A percentile compares a stretch with the other conserved stretches of the same genome.
These are phyloP conservation scores for Pyrenophora teres DNA, from an alignment of 2,329 filamentous ascomycete species.

Conservation along the genomic window DNA sequence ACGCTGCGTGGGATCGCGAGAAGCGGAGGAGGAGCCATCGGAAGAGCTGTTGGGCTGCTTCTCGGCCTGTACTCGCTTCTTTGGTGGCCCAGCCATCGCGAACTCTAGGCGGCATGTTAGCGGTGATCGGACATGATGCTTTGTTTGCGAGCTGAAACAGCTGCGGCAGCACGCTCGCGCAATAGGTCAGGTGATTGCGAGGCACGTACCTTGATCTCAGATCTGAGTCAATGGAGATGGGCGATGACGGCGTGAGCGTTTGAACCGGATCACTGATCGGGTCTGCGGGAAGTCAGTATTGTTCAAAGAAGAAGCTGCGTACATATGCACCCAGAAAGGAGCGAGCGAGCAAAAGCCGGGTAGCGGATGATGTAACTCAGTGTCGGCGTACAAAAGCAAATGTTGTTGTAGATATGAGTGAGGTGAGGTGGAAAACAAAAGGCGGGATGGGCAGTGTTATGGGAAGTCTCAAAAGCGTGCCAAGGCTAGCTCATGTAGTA, in stretches of 20 bases:
- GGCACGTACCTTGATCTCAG: constrained; percentile 21
- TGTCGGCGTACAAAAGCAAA: constrained; percentile 3
- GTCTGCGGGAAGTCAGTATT: constrained; percentile 20
- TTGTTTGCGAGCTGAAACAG: not conserved
- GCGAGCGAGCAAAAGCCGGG: not conserved
- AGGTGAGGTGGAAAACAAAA: constrained; percentile 4
- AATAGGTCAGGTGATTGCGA: not conserved
- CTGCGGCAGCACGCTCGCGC: not conserved
- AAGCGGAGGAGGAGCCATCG: constrained; percentile 31
- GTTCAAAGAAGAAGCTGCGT: constrained; percentile 8
- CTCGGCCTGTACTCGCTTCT: constrained; percentile 41
- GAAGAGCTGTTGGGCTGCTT: constrained; percentile 33
- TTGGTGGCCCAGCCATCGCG: constrained; percentile 47
- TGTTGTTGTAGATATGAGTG: constrained; percentile 2
- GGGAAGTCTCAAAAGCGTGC: constrained; percentile 6
- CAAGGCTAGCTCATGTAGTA: constrained; percentile 1
- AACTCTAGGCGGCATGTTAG: constrained; percentile 27
- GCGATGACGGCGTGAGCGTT: constrained; percentile 10
- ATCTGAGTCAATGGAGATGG: constrained; percentile 5
- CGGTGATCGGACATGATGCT: constrained; percentile 9
- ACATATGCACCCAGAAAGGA: constrained; percentile 14
- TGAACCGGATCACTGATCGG: constrained; percentile 13
- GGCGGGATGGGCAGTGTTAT: constrained; percentile 6
- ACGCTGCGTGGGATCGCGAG: constrained; percentile 31
- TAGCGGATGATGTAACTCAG: not conserved